These are phyloP conservation scores for Cinchona pubescens DNA, from an alignment of 257 asterid species.

Conservation along the genomic window DNA sequence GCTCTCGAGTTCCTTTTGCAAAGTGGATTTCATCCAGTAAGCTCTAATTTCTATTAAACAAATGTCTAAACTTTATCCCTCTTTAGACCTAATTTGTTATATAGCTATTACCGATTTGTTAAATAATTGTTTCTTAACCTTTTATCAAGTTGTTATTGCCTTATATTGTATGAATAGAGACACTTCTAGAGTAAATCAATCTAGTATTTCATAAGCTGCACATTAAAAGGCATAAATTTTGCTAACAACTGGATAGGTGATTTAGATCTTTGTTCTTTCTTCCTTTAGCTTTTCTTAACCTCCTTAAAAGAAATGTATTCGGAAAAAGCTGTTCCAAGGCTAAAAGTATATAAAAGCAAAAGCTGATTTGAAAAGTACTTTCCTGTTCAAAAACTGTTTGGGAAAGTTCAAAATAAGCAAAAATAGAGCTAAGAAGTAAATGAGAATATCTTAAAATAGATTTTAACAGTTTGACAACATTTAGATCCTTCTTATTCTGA, in stretches of 20 bases:
- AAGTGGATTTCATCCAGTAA: slow-evolving; percentile 90
- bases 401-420: neutral
- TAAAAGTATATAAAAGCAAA: neutral
- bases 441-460: neutral
- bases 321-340: neutral
- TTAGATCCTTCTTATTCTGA: neutral
- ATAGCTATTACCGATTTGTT: neutral
- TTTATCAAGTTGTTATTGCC: neutral
- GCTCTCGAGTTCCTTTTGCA: slow-evolving; percentile 97
- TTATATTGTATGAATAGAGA: neutral
- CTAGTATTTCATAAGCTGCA: neutral
- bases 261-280: neutral
- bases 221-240: neutral
- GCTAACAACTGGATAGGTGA: neutral
- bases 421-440: neutral
- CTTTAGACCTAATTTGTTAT: neutral
- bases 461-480: neutral
- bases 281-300: neutral
- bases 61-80: neutral
- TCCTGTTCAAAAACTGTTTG: neutral
- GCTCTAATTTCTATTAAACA: slow-evolving; percentile 22
- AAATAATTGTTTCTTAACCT: neutral
- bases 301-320: neutral
- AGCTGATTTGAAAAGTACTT: neutral
- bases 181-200: slow-evolving; percentile 4